These are phyloP conservation scores for Ogataea parapolymorpha DNA, from an alignment of 805 yeast species.

Conservation along the genomic window DNA sequence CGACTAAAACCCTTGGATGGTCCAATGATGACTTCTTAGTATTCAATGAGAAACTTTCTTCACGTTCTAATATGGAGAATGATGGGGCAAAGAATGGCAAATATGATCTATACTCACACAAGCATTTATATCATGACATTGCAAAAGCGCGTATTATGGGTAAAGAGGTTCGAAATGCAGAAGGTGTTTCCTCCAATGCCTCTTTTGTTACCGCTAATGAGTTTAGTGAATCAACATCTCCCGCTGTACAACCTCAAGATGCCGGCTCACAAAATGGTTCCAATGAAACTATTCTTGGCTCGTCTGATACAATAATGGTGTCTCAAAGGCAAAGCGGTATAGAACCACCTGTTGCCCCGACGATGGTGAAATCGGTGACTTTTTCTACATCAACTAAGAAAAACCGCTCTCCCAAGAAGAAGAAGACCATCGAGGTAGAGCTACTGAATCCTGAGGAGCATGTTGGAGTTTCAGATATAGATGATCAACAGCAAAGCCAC, in stretches of 20 bases:
- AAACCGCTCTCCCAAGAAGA: not conserved
- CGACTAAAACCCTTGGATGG: constrained; percentile 16
- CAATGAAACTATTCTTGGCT: constrained; percentile 1
- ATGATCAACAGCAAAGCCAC: constrained; percentile 1
- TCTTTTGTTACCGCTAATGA: constrained; percentile 29
- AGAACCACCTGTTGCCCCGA: not conserved
- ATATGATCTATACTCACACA: constrained; percentile 5
- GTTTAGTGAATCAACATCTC: not conserved
- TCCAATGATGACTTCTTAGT: constrained; percentile 17
- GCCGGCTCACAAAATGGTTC: not conserved
- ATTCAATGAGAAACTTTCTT: constrained; percentile 13
- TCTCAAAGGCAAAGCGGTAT: not conserved
- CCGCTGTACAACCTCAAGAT: not conserved
- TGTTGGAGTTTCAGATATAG: not conserved
- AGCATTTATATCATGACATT: constrained; percentile 11
- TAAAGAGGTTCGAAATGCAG: not conserved
- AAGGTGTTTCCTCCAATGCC: not conserved
- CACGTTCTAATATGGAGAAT: not conserved
- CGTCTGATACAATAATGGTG: constrained; percentile 1
- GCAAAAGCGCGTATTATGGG: constrained; percentile 14
- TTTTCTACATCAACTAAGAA: constrained; percentile 14
- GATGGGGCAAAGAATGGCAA: not conserved
- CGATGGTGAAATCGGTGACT: constrained; percentile 11
- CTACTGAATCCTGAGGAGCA: constrained; percentile 13
- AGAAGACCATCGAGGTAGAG: constrained; percentile 5